Percentiles rank a stretch among this genome's conserved stretches.
These are phyloP conservation scores for Parasitella parasitica DNA, from an alignment of 371 early-diverging fungal species.

Conservation along the genomic window DNA sequence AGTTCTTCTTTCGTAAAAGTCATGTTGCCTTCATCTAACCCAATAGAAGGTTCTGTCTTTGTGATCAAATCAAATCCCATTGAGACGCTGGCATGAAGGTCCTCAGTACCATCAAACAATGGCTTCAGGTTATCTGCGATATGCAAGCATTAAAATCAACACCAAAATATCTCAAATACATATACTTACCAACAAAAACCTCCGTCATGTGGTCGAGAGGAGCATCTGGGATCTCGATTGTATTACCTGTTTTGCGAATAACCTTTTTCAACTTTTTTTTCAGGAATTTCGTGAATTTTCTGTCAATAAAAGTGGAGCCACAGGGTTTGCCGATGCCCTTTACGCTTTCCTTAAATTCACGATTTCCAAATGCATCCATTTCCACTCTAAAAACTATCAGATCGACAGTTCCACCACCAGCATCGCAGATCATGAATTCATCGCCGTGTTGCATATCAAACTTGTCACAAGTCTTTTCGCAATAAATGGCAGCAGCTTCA, in stretches of 20 bases:
- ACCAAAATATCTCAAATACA: background rate
- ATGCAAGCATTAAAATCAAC: background rate
- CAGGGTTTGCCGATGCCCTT: slow-evolving; percentile 58
- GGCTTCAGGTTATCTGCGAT: slow-evolving; percentile 46
- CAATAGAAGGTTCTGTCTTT: slow-evolving; percentile 47
- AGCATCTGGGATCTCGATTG: slow-evolving; percentile 31
- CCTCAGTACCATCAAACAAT: slow-evolving; percentile 56
- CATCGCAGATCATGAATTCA: slow-evolving; percentile 63
- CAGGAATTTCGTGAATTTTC: slow-evolving; percentile 52
- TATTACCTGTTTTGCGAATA: slow-evolving; percentile 14
- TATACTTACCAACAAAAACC: slow-evolving; percentile 43
- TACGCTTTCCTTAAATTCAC: slow-evolving; percentile 51
- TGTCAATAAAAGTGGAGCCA: slow-evolving; percentile 58
- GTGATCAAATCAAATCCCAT: slow-evolving; percentile 48
- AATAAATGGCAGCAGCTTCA: slow-evolving; percentile 64
- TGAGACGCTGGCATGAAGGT: slow-evolving; percentile 47
- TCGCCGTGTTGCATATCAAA: slow-evolving; percentile 58
- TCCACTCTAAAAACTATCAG: slow-evolving; percentile 51
- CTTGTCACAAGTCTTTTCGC: slow-evolving; percentile 57
- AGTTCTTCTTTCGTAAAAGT: slow-evolving; percentile 39
- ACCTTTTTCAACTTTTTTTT: slow-evolving; percentile 44
- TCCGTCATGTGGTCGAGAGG: slow-evolving; percentile 51
- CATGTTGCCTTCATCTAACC: slow-evolving; percentile 39
- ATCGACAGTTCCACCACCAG: slow-evolving; percentile 66
- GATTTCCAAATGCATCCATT: slow-evolving; percentile 31